Evolutionary conservation across 176 grass and related monocot genomes (phyloP), one percentile per base, ranked within the genome.

Genomic region (Oryza meyeriana): DNA sequence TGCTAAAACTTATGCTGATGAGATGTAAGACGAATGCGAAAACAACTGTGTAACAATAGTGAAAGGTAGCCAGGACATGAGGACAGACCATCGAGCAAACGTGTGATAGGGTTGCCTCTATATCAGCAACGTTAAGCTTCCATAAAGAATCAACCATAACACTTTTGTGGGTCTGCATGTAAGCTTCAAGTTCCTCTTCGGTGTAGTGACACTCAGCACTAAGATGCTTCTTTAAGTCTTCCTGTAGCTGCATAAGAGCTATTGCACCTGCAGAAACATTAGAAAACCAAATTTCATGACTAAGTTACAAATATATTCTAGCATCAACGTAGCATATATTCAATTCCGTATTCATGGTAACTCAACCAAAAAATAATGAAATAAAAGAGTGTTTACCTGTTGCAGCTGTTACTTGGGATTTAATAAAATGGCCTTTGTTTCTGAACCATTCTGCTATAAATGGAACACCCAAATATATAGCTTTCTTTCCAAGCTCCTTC

Each of bases 71-170:
- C 17, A 79, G 20, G 30, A 69, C 50, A 87, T 63, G 40, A 72
- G 52, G 44, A 85, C 82, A 10, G 31, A 99, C 97, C 93, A 95
- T 94, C 75, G 94, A 85, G 72, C 97, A 99, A 58, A 99, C 97
- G 80, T 80, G 90, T 57, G 87, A 87, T 26, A 99, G 66, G 59
- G 93, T 99, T 79, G 74, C 87, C 66, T 99, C 97, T 80, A 99
- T 99, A 85, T 99, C 97, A 75, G 91, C 93, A 83, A 96, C 97
- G 85, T 99, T 99, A 86, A 99, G 91, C 59, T 99, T 99, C 91
- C 97, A 99, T 29, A 99, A 87, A 10, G 93, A 99, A 87, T 99
- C 93, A 10, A 94, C 84, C 97, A 99, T 96, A 79, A 96, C 50
- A 41, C 72, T 85, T 79, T 94, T 94, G 59, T 99, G 88, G 32